Base-by-base conservation (phyloP, 345 rosid species). In the Erucastrum elatum region DNA sequence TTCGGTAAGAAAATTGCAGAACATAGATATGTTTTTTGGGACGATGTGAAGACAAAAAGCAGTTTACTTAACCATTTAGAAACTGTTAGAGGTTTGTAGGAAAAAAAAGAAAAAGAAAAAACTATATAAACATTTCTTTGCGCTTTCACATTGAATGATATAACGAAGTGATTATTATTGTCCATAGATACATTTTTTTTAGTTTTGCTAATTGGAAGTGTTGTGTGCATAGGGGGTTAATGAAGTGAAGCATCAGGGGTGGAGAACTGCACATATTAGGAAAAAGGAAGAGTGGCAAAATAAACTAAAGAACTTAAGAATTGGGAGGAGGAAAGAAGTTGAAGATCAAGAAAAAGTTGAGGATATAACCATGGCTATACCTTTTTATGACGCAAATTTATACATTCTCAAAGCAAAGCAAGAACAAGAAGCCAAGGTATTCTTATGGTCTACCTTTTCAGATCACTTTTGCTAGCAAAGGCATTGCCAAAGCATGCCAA, bases 241-340 rank as follows among this genome's bases (percentile, higher is more conserved):
- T 63, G 96, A 86, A 80, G 88, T 87, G 77, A 92, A 82, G 84
- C 82, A 85, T 82, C 74, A 77, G 17, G 88, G 86, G 78, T 86
- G 97, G 97, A 88, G 81, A 77, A 80, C 86, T 75, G 82, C 85
- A 13, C 84, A 82, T 64, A 81, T 86, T 73, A 87, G 87, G 72
- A 84, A 81, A 12, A 94, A 89, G 79, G 89, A 88, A 75, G 96
- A 92, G 71, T 95, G 98, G 99, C 97, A 95, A 72, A 88, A 86
- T 70, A 90, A 83, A 75, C 75, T 95, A 27, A 91, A 81, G 81
- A 89, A 86, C 85, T 88, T 92, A 35, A 75, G 90, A 77, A 74
- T 80, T 67, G 91, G 96, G 69, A 91, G 96, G 71, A 91, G 76
- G 82, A 91, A 85, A 84, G 95, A 80, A 79, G 87, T 73, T 1